Conservation (phyloP, 371 early-diverging fungal genomes). For the Chytridium lagenaria region DNA sequence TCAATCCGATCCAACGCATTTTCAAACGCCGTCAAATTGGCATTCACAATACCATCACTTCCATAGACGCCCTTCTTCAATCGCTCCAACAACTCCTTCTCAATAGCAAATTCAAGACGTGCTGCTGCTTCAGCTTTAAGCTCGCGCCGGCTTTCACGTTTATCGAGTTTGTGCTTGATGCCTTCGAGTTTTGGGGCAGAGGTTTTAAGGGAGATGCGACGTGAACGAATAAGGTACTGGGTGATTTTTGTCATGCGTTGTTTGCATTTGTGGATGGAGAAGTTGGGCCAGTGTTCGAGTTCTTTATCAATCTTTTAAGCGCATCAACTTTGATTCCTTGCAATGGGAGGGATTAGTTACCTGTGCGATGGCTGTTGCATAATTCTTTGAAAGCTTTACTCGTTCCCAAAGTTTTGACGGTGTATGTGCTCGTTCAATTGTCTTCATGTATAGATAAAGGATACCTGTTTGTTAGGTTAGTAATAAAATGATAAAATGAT, state of each 20-base stretch:
- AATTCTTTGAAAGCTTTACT: constrained; percentile 91
- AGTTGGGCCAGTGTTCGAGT: constrained; percentile 91
- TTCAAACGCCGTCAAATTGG: constrained; percentile 73
- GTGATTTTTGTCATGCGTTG: constrained; percentile 97
- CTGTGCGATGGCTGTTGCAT: constrained; percentile 88
- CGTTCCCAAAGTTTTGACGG: constrained; percentile 97
- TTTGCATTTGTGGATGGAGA: constrained; percentile 96
- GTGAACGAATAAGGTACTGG: constrained; percentile 95
- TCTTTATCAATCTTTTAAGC: constrained; percentile 85
- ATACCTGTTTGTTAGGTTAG: constrained; percentile 54
- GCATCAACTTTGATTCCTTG: background rate
- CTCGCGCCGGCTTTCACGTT: constrained; percentile 91
- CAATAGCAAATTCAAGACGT: constrained; percentile 93
- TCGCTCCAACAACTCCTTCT: constrained; percentile 96
- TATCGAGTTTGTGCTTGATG: constrained; percentile 93
- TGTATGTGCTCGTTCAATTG: constrained; percentile 95
- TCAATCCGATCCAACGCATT: constrained; percentile 78
- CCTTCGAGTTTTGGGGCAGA: constrained; percentile 75
- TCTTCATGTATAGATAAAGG: constrained; percentile 94
- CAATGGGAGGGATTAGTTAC: constrained; percentile 48
- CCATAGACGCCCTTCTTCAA: constrained; percentile 87
- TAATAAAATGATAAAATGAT: background rate
- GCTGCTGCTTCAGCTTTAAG: constrained; percentile 94
- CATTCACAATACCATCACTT: constrained; percentile 88
- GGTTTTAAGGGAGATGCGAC: constrained; percentile 84